Conservation (phyloP, 306 rosid genomes). For the Pueraria montana region DNA sequence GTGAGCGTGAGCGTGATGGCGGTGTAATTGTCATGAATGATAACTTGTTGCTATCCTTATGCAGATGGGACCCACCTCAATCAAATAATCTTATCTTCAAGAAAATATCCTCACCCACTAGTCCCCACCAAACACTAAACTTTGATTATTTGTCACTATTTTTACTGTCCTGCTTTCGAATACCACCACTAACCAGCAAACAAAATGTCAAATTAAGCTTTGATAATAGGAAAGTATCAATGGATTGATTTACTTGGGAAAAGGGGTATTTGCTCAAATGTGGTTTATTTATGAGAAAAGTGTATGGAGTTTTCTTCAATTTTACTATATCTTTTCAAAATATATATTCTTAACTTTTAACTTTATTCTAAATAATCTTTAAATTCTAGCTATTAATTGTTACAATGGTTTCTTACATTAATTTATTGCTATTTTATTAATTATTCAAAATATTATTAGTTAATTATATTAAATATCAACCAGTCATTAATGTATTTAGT, state of each 20-base stretch:
- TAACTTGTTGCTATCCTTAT: not conserved
- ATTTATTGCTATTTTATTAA: no score
- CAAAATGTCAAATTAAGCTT: no score
- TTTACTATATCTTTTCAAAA: not conserved
- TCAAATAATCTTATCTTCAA: constrained; percentile 32
- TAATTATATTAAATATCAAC: no score
- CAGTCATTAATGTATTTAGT: no score
- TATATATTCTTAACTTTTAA: not conserved
- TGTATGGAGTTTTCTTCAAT: not conserved
- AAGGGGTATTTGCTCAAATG: not conserved
- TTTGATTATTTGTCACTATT: no score
- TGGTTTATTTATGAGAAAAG: not conserved
- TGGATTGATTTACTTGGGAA: no score
- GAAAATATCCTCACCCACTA: constrained; percentile 18
- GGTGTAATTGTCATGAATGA: not conserved
- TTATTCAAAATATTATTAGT: no score
- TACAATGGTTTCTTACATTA: no score
- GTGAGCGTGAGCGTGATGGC: not conserved
- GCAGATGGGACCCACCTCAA: constrained; percentile 35
- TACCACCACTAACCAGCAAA: no score
- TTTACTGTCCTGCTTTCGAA: no score
- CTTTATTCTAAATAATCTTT: not conserved
- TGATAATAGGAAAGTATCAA: no score
- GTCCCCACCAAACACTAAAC: not conserved
- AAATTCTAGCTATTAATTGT: not conserved